Evolutionary conservation across 345 rosid genomes (phyloP).

Genomic region (Aquilaria sinensis): DNA sequence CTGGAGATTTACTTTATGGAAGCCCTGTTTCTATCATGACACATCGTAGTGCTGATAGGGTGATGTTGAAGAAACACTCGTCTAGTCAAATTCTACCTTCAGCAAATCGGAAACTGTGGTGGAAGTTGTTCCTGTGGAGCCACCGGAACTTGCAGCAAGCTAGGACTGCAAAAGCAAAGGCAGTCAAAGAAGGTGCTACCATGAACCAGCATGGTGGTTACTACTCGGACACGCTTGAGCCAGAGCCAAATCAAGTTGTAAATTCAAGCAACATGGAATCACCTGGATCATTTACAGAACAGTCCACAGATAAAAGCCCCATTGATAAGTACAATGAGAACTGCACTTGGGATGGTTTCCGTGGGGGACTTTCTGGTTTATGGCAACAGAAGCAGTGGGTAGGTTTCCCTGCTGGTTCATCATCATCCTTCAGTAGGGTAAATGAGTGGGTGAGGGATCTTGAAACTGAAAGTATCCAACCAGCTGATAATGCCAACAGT

Average conservation of each 20-base stretch:
- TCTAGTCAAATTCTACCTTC: constrained; percentile 93
- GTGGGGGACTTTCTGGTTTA: constrained; percentile 29
- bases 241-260: constrained; percentile 34
- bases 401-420: constrained; percentile 53
- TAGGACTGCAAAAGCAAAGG: constrained; percentile 28
- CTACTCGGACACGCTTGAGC: constrained; percentile 73
- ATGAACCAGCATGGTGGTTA: constrained; percentile 76
- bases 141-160: constrained; percentile 72
- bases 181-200: constrained; percentile 11
- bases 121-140: constrained; percentile 95
- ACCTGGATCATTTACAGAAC: constrained; percentile 40
- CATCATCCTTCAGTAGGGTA: constrained; percentile 66
- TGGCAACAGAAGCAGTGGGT: constrained; percentile 84
- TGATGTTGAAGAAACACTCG: constrained; percentile 88
- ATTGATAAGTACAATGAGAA: constrained; percentile 9
- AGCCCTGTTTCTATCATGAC: constrained; percentile 49
- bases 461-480: constrained; percentile 24
- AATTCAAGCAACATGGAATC: constrained; percentile 32
- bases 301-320: constrained; percentile 24
- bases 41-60: constrained; percentile 72
- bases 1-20: constrained; percentile 17
- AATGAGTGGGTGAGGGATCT: constrained; percentile 82
- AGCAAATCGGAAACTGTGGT: constrained; percentile 69
- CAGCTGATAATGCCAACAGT: constrained; percentile 22
- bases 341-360: constrained; percentile 35